Percentiles rank a stretch among this genome's conserved stretches.
Conservation (phyloP, 1,284 basidiomycete genomes). For the Irpex lacteus region DNA sequence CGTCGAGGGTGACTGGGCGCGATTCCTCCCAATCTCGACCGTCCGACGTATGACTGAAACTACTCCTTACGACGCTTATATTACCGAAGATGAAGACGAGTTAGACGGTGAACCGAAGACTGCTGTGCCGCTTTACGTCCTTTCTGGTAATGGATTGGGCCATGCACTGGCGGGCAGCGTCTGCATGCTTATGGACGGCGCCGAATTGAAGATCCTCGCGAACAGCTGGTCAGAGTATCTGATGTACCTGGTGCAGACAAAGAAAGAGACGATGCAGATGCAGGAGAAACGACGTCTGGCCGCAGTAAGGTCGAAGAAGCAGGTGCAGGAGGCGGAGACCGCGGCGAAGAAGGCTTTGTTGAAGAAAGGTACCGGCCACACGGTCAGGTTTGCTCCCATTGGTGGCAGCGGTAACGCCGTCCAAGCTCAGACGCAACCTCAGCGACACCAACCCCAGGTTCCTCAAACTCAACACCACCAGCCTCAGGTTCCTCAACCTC, state of each 20-base stretch:
- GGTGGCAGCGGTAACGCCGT: too few species aligned
- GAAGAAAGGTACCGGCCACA: too few species aligned
- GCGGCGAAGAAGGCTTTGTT: too few species aligned
- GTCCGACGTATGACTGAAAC: neutral
- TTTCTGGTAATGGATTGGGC: neutral
- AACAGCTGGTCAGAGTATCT: neutral
- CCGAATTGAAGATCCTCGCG: neutral
- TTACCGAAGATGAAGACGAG: neutral
- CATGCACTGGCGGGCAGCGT: neutral
- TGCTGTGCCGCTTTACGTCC: neutral
- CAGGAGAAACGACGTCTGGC: neutral
- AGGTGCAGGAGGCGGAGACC: neutral
- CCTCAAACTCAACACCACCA: too few species aligned
- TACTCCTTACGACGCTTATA: neutral
- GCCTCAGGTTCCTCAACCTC: too few species aligned
- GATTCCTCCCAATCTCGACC: neutral
- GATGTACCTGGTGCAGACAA: neutral
- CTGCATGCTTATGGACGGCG: neutral
- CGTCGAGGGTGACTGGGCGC: neutral
- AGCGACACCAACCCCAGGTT: too few species aligned
- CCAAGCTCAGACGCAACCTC: too few species aligned
- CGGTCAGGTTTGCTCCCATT: too few species aligned
- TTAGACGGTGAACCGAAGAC: neutral
- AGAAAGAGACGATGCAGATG: neutral
- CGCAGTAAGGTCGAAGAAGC: neutral